Percentiles rank a stretch among this genome's conserved stretches.
These are phyloP conservation scores for Grosmannia clavigera DNA, from an alignment of 2,329 filamentous ascomycete species.

Conservation along the genomic window DNA sequence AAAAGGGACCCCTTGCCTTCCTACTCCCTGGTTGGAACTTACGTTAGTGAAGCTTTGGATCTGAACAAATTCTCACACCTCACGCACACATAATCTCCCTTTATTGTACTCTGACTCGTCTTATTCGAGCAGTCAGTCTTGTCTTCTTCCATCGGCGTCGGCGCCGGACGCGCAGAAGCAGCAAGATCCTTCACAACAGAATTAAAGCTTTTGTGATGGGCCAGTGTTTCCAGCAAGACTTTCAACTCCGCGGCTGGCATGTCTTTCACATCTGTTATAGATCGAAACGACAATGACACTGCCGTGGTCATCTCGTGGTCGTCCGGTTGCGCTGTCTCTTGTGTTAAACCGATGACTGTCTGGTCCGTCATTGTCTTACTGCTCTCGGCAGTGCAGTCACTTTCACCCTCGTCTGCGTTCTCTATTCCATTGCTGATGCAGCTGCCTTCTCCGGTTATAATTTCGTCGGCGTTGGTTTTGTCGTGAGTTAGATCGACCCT, in stretches of 20 bases:
- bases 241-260: background rate
- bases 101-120: background rate
- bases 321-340: background rate
- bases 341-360: background rate
- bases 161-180: background rate
- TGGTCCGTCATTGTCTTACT: background rate
- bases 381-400: background rate
- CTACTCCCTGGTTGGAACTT: background rate
- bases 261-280: background rate
- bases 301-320: background rate
- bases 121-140: background rate
- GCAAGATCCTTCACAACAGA: background rate
- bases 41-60: background rate
- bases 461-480: background rate
- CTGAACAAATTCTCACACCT: background rate
- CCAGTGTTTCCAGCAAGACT: background rate
- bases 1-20: background rate
- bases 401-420: too few relatives aligned
- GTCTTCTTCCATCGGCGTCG: background rate
- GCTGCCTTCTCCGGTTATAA: background rate
- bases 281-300: background rate
- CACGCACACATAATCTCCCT: background rate
- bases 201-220: background rate
- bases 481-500: background rate
- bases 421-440: background rate